Conservation (phyloP, 2,329 filamentous ascomycete species). For the Penicillium nordicum region DNA sequence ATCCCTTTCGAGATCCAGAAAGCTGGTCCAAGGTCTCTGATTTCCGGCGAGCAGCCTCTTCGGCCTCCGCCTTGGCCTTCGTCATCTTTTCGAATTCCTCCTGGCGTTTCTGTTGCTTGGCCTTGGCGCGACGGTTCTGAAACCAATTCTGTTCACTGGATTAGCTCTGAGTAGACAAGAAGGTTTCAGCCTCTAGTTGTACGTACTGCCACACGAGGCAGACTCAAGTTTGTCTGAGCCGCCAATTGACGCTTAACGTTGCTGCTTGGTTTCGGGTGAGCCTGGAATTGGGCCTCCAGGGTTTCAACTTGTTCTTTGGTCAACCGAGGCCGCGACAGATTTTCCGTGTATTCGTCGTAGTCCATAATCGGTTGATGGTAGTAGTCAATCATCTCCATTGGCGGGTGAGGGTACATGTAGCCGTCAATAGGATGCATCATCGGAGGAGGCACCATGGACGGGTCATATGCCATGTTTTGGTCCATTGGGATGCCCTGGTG, state of each 20-base stretch:
- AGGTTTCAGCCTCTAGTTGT: background rate
- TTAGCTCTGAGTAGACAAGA: background rate
- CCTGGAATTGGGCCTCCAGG: constrained; percentile 49
- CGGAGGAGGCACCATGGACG: constrained; percentile 35
- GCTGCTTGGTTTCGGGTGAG: constrained; percentile 50
- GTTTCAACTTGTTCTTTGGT: constrained; percentile 53
- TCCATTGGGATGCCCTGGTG: constrained; percentile 38
- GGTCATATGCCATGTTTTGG: constrained; percentile 36
- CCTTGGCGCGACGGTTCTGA: constrained; percentile 52
- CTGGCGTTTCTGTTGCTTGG: constrained; percentile 50
- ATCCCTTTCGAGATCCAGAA: constrained; percentile 23
- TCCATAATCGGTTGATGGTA: constrained; percentile 43
- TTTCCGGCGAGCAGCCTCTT: constrained; percentile 34
- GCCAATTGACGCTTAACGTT: constrained; percentile 50
- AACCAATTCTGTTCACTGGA: constrained; percentile 49
- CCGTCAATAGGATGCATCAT: constrained; percentile 41
- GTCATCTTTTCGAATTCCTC: constrained; percentile 49
- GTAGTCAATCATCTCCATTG: constrained; percentile 44
- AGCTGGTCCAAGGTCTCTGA: constrained; percentile 24
- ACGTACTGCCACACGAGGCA: constrained; percentile 50
- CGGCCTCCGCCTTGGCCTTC: constrained; percentile 36
- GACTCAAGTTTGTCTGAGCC: constrained; percentile 47
- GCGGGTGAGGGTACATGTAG: constrained; percentile 37
- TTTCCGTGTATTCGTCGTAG: constrained; percentile 48
- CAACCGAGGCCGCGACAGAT: constrained; percentile 47